Conservation (phyloP, 257 asterid species). For the Capsicum pubescens region DNA sequence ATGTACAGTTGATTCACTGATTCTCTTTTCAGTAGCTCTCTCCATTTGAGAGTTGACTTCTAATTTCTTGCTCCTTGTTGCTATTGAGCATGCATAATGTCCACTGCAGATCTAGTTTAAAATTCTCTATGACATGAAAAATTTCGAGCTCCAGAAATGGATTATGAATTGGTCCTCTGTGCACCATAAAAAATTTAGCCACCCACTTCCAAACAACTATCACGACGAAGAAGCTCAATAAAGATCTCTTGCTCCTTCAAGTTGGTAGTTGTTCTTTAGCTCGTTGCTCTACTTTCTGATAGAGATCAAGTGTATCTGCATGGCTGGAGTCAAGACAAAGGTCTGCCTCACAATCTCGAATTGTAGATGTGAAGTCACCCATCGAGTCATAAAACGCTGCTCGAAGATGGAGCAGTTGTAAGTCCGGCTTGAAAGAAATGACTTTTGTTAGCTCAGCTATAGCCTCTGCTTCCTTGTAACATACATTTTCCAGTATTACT, state of each 20-base stretch:
- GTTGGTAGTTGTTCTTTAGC: slow-evolving; percentile 49
- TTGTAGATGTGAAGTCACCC: slow-evolving; percentile 62
- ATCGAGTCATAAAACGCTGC: slow-evolving; percentile 91
- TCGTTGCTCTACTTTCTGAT: slow-evolving; percentile 54
- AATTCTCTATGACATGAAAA: slow-evolving; percentile 33
- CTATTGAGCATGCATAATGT: slow-evolving; percentile 29
- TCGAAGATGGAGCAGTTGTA: slow-evolving; percentile 87
- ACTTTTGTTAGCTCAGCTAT: slow-evolving; percentile 82
- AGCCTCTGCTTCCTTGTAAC: slow-evolving; percentile 75
- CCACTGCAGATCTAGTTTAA: slow-evolving; percentile 39
- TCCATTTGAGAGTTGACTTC: slow-evolving; percentile 33
- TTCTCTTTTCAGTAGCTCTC: slow-evolving; percentile 26
- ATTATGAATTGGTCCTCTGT: slow-evolving; percentile 31
- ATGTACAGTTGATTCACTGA: slow-evolving; percentile 44
- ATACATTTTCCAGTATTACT: slow-evolving; percentile 5
- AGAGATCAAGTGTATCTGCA: slow-evolving; percentile 69
- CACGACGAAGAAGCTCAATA: slow-evolving; percentile 32
- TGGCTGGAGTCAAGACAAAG: slow-evolving; percentile 86
- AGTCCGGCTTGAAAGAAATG: slow-evolving; percentile 79
- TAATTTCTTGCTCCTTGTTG: slow-evolving; percentile 28
- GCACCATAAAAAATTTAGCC: slow-evolving; percentile 35
- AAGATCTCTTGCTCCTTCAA: slow-evolving; percentile 42
- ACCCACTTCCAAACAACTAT: slow-evolving; percentile 31
- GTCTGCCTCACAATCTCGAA: slow-evolving; percentile 89
- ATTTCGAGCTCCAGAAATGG: slow-evolving; percentile 30